Conservation (phyloP, 352 stramenopile genomes). For the Saprolegnia diclina region DNA sequence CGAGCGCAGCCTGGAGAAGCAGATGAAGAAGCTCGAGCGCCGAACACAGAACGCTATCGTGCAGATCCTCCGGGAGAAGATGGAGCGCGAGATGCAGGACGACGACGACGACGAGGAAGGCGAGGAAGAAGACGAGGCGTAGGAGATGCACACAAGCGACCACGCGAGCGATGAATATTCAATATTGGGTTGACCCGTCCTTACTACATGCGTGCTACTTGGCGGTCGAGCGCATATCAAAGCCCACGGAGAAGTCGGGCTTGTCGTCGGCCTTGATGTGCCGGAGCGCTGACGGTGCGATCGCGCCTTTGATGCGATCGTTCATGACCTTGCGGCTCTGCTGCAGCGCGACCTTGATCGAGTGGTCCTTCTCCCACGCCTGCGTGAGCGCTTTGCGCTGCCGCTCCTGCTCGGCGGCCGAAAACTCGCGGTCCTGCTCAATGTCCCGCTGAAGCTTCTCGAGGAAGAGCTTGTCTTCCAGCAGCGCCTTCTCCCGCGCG, state of each 20-base stretch:
- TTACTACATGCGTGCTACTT: constrained; percentile 14
- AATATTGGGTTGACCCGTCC: neutral
- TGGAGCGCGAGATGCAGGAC: constrained; percentile 65
- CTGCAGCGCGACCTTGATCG: constrained; percentile 54
- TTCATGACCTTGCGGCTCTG: constrained; percentile 35
- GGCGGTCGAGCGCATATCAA: constrained; percentile 55
- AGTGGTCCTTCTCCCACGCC: constrained; percentile 54
- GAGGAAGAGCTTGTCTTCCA: constrained; percentile 54
- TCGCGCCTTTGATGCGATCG: constrained; percentile 30
- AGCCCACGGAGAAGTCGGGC: constrained; percentile 63
- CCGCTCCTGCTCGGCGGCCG: constrained; percentile 46
- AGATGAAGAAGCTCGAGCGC: constrained; percentile 82
- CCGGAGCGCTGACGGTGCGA: constrained; percentile 25
- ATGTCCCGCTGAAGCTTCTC: constrained; percentile 52
- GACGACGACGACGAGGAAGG: constrained; percentile 45
- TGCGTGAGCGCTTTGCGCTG: constrained; percentile 51
- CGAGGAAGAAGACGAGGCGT: constrained; percentile 38
- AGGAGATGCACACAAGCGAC: constrained; percentile 7
- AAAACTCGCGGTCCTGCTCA: constrained; percentile 53
- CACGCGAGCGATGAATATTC: neutral
- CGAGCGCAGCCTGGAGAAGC: constrained; percentile 76
- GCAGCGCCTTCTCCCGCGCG: constrained; percentile 37
- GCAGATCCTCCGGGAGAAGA: constrained; percentile 80
- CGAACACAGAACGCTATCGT: constrained; percentile 82
- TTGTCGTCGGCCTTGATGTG: constrained; percentile 22